Evolutionary conservation across 495 filamentous ascomycete genomes (phyloP), one percentile per base, ranked within the genome.

Genomic region (Usnea hakonensis): DNA sequence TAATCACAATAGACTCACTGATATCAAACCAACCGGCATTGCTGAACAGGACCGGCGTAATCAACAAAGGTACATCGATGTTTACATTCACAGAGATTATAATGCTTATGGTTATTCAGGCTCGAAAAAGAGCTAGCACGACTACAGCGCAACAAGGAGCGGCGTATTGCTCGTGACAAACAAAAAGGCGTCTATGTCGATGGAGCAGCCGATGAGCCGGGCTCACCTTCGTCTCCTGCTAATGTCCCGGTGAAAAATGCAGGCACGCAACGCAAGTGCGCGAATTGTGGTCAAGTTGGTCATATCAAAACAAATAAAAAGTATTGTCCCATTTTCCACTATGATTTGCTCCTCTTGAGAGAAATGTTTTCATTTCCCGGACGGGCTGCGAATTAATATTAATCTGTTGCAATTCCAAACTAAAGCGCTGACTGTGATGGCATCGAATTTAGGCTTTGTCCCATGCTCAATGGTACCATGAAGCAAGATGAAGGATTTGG

Each of bases 271-370:
- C 83, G 95, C 64, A 97, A 97, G 73, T 99, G 94, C 70, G 93
- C 95, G 32, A 97, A 96, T 73, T 99, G 94, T 68, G 93, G 93
- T 37, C 87, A 91, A 68, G 87, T 92, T 26, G 94, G 94, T 30
- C 94, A 99, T 69, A 99, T 99, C 80, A 95, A 95, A 75, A 97
- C 92, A n/a, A 97, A 97, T 78, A 94, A 96, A 79, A 97, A 93
- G 88, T 92, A 78, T 72, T 69, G n/a, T 55, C 23, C 41, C 50
- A 32, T 35, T 36, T 11, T 40, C 23, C 37, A 57, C 37, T 21
- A 57, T 55, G 17, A 44, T 56, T 46, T 37, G 21, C 26, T 21
- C 41, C 40, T 57, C 37, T 33, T 26, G 59, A 9, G 16, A 48
- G 33, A 28, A 43, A n/a, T 41, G 65, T 36, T 41, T 61, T 57